These are phyloP conservation scores for Russula earlei DNA, from an alignment of 768 basidiomycete species.

Conservation along the genomic window DNA sequence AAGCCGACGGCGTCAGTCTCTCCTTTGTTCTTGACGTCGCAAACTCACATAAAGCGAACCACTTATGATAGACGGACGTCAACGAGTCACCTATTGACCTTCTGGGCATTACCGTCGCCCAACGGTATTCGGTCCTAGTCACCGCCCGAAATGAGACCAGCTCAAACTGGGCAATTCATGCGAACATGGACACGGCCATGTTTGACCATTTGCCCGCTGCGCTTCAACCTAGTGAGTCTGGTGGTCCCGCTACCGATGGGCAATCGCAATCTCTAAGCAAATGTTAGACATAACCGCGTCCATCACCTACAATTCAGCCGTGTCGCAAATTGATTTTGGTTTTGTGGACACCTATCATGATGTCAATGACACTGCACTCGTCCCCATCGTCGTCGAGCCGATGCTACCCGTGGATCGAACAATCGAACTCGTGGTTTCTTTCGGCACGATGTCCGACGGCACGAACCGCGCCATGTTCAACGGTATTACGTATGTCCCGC, in stretches of 20 bases:
- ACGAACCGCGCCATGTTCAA: constrained; percentile 79
- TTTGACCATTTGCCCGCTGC: constrained; percentile 72
- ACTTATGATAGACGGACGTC: constrained; percentile 52
- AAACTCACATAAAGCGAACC: background rate
- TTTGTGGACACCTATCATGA: constrained; percentile 47
- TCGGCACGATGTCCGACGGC: constrained; percentile 81
- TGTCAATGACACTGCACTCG: constrained; percentile 58
- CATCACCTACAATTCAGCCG: constrained; percentile 58
- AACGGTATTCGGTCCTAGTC: constrained; percentile 92
- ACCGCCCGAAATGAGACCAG: constrained; percentile 75
- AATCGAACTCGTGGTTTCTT: constrained; percentile 61
- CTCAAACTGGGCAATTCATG: constrained; percentile 82
- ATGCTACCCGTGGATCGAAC: constrained; percentile 45
- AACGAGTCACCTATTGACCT: constrained; percentile 64
- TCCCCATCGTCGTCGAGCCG: constrained; percentile 47
- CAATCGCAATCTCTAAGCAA: background rate
- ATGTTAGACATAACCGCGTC: constrained; percentile 74
- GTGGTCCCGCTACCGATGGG: background rate
- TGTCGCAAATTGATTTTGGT: constrained; percentile 43
- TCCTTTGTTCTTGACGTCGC: background rate
- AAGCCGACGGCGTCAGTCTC: constrained; percentile 65
- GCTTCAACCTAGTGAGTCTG: constrained; percentile 60
- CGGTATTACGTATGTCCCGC: constrained; percentile 54
- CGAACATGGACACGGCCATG: constrained; percentile 85
- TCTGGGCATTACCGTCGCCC: constrained; percentile 71